Evolutionary conservation across 192 early-diverging fungal species (phyloP), one percentile per base, ranked within the genome.

Genomic region (Lunasporangiospora selenospora): DNA sequence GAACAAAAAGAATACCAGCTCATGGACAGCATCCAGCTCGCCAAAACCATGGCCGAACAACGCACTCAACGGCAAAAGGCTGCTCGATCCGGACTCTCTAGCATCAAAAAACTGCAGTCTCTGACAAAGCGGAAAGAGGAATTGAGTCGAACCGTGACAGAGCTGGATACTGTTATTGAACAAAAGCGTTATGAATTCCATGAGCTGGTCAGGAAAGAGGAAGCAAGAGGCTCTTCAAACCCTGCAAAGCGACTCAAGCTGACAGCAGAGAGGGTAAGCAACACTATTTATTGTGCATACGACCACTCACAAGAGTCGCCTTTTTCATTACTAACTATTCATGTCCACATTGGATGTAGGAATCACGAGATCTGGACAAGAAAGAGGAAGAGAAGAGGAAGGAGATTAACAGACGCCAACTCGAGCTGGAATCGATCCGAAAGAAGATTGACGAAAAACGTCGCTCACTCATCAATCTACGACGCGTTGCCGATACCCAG

Each of bases 51-150:
- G 15, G 58, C 44, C 6, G 29, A 62, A 23, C 26, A 9, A 3
- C 59, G 47, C 9, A 10, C 46, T 0, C 52, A 62, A 27, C 58
- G 38, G 10, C 59, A 62, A 41, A 67, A 56, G 33, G 53, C 48
- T 1, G 47, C 39, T n/a, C 24, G 21, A n/a, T 62, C 56, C 4
- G 65, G 65, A 16, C 31, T 67, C 8, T 62, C 67, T 11, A 62
- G 62, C 23, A 57, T 62, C 53, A 71, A 71, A 13, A 39, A 24
- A 15, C 47, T 71, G n/a, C 53, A 71, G 33, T 62, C 67, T 9
- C 40, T 71, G 47, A 62, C 53, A 11, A 62, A 45, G n/a, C 52
- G 67, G 32, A 71, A 71, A 40, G 67, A 71, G 13, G 67, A 71
- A n/a, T 19, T 62, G 53, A 71, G 59, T 21, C 43, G 44, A 16